Percentiles rank a stretch among this genome's conserved stretches.
Conservation (phyloP, 495 filamentous ascomycete species). For the Aspergillus nidulans region DNA sequence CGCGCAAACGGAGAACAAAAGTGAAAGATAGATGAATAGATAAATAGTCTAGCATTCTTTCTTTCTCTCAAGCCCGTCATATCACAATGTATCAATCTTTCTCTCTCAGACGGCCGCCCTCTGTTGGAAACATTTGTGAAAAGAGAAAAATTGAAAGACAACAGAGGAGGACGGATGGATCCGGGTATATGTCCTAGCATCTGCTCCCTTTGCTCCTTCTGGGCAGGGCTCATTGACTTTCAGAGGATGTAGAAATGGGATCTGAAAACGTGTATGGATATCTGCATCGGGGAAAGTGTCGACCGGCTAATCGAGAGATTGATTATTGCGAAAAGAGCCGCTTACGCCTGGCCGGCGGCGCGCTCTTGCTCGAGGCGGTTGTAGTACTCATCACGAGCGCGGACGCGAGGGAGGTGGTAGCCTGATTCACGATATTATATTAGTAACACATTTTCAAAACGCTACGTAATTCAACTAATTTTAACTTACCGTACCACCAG, state of each 20-base stretch:
- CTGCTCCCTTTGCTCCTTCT: not conserved
- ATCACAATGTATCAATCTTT: not conserved
- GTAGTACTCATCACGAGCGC: constrained; percentile 72
- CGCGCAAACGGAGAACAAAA: not conserved
- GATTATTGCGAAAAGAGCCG: constrained; percentile 12
- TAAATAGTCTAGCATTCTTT: constrained; percentile 15
- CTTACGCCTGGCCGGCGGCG: constrained; percentile 40
- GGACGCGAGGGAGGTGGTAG: constrained; percentile 74
- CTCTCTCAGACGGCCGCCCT: not conserved
- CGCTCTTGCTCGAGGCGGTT: constrained; percentile 68
- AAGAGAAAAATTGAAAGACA: not conserved
- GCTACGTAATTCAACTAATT: not conserved
- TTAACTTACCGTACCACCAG: constrained; percentile 76
- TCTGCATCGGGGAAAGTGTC: not conserved
- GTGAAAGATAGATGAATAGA: constrained; percentile 5
- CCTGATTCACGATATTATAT: constrained; percentile 39
- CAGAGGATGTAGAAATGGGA: not conserved
- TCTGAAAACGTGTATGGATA: not conserved
- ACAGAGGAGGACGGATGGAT: not conserved
- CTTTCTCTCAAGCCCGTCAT: not conserved
- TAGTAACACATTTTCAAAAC: not conserved
- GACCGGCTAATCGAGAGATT: constrained; percentile 3
- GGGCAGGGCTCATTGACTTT: not conserved
- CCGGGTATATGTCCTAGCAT: constrained; percentile 2
- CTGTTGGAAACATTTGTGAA: not conserved